Evolutionary conservation across 1,139 yeast species (phyloP).

Genomic region (Lizanozyma gosingica): DNA sequence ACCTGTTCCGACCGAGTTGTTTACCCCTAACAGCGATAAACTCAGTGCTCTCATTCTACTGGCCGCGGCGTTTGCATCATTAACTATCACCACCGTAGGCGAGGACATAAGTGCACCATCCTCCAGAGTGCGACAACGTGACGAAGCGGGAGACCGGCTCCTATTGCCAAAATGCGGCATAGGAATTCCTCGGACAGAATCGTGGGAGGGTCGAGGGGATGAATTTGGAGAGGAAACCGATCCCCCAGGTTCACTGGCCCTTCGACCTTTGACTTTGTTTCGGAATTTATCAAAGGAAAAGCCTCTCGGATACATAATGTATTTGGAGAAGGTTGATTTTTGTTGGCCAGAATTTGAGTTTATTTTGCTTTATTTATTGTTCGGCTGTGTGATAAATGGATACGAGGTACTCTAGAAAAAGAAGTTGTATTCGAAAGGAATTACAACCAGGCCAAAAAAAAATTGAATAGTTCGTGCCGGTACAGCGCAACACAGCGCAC

Average conservation of each 20-base stretch:
- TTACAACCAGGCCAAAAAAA: too few relatives aligned
- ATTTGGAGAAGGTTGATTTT: too few relatives aligned
- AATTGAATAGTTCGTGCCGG: too few relatives aligned
- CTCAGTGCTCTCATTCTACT: background rate
- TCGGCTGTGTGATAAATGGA: too few relatives aligned
- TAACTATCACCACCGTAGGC: background rate
- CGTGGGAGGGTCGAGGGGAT: constrained; percentile 1
- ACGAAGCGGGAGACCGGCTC: background rate
- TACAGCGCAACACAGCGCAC: too few relatives aligned
- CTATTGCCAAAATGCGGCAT: background rate
- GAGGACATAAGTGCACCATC: background rate
- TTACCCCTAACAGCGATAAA: background rate
- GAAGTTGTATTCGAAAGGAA: too few relatives aligned
- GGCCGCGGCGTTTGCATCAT: background rate
- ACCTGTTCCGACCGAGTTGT: constrained; percentile 1
- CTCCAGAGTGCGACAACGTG: background rate
- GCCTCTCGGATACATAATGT: background rate
- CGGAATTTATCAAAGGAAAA: background rate
- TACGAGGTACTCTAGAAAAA: too few relatives aligned
- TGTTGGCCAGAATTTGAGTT: too few relatives aligned
- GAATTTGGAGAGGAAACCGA: background rate
- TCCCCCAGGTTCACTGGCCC: background rate
- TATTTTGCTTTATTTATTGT: too few relatives aligned
- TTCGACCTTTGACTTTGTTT: background rate
- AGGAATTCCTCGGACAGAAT: background rate